phyloP scores from a whole-genome alignment of 192 early-diverging fungal genomes.

The Chytriomyces confervae region DNA sequence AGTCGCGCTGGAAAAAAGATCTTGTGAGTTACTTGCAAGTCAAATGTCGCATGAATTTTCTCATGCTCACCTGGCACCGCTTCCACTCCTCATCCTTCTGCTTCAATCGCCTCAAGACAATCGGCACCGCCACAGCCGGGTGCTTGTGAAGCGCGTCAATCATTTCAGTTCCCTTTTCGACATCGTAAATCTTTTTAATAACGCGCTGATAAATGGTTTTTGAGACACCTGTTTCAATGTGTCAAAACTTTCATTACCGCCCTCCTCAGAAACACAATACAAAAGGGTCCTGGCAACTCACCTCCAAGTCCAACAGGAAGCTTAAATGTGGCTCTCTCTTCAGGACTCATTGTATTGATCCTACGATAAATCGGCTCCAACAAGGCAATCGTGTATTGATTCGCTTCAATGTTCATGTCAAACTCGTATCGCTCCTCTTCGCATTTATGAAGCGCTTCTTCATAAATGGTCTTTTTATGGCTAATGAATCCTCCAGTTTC shows the following conservation, averaged over 20 bases:
- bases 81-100: conserved; percentile 99
- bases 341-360: conserved; percentile 80
- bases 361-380: conserved; percentile 88
- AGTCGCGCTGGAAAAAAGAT: conserved; percentile 73
- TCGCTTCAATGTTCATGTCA: conserved; percentile 96
- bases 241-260: neutral
- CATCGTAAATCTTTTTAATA: conserved; percentile 96
- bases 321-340: conserved; percentile 77
- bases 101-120: conserved; percentile 92
- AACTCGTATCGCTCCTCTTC: conserved; percentile 99
- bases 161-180: conserved; percentile 83
- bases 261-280: neutral
- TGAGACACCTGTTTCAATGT: conserved; percentile 54
- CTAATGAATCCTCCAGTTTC: conserved; percentile 87
- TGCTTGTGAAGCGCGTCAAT: conserved; percentile 91
- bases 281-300: conserved; percentile 4
- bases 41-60: too few relatives aligned
- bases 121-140: conserved; percentile 88
- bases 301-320: conserved; percentile 81
- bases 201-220: conserved; percentile 88
- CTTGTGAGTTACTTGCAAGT: neutral
- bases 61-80: conserved; percentile 77
- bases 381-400: conserved; percentile 84
- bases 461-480: conserved; percentile 89
- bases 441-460: conserved; percentile 93